phyloP scores from a whole-genome alignment of 257 asterid genomes.

The Solanum appendiculatum region DNA sequence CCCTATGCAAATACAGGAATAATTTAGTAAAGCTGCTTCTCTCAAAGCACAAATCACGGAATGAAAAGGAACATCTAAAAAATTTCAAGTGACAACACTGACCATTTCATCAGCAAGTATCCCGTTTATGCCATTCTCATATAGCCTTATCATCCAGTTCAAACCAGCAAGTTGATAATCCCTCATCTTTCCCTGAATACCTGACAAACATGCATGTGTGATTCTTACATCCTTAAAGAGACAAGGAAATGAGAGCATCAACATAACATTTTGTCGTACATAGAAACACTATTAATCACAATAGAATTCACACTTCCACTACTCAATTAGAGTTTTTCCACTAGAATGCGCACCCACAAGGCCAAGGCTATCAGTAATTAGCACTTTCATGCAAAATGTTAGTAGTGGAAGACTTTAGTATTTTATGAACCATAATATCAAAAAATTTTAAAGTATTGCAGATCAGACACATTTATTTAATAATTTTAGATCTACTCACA shows the following conservation, averaged over 20 bases:
- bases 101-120: slow-evolving; percentile 99
- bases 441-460: not conserved
- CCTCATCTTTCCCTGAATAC: slow-evolving; percentile 99
- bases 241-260: not conserved
- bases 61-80: not conserved
- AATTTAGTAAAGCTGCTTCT: not conserved
- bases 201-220: slow-evolving; percentile 20
- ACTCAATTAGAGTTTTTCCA: not conserved
- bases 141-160: slow-evolving; percentile 91
- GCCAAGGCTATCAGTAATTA: not conserved
- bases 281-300: not conserved
- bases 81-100: not conserved
- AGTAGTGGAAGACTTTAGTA: not conserved
- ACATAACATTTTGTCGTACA: not conserved
- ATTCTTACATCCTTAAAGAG: not conserved
- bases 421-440: not conserved
- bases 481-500: not conserved
- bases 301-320: not conserved
- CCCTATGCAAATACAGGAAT: slow-evolving; percentile 39
- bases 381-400: not conserved
- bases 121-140: slow-evolving; percentile 98
- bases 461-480: not conserved
- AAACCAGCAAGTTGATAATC: slow-evolving; percentile 99
- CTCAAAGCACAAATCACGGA: not conserved
- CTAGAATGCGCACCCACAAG: not conserved